Base-by-base conservation (phyloP, 192 early-diverging fungal species). In the Jimgerdemannia flammicorona region DNA sequence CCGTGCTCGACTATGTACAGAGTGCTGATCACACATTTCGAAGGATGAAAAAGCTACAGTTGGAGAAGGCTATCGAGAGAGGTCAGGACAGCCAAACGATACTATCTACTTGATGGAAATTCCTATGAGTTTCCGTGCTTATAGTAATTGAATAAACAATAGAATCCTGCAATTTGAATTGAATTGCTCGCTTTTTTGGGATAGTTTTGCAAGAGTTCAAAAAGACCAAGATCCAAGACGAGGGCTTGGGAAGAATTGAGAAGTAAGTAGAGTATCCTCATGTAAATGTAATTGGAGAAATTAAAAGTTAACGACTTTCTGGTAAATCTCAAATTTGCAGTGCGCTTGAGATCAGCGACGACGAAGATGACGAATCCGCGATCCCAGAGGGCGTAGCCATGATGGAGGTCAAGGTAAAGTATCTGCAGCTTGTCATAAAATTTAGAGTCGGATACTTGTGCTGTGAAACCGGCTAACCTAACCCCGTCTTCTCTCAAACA, bases 371-470 rank as follows among this genome's bases (percentile, higher is more conserved):
- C 67, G 67, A 68, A 68, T 19, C 19, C 19, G 18, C 19, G 8
- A 41, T 18, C 40, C 67, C 67, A 18, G 67, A 68, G 19, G 18
- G 8, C 41, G 75, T 82, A 41, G 72, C 71, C 4, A 77, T 82
- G 81, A 82, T 84, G 78, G 75, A 80, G 42, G 69, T 83, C 54
- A 80, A 85, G 75, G 82, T 68, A 68, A 10, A 19, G 64, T 19
- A 19, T 19, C 19, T 65, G 64, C 64, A 19, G 64, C 14, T 1
- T 18, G 14, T 65, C 14, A 65, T 65, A 18, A 19, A 14, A 65
- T 18, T 65, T 65, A 65, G 64, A 14, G 64, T 65, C 29, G 29
- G 29, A 29, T 29, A 29, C n/a, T n/a, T n/a, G 29, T 29, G 29
- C 29, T 29, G 29, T 29, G 29, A 29, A 29, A 29, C 29, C 1